Percentiles rank a stretch among this genome's conserved stretches.
These are phyloP conservation scores for Arabidopsis arenosa DNA, from an alignment of 345 rosid species.

Conservation along the genomic window DNA sequence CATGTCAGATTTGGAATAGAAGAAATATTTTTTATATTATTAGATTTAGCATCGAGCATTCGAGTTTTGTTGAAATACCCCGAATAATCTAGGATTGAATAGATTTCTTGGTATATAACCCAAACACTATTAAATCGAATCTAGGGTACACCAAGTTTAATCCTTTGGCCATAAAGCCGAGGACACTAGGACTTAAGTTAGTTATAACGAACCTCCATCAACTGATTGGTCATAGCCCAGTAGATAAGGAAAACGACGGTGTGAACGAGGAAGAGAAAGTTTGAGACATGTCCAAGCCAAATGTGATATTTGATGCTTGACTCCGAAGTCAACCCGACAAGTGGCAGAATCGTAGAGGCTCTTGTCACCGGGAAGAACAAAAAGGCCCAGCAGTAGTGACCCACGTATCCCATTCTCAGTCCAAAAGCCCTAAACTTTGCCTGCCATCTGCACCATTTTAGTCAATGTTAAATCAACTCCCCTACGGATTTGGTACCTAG, in stretches of 20 bases:
- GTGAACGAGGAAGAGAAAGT: constrained; percentile 51
- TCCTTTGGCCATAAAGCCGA: neutral
- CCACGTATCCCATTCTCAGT: constrained; percentile 59
- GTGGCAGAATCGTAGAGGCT: constrained; percentile 63
- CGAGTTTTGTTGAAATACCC: neutral
- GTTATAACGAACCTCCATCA: constrained; percentile 47
- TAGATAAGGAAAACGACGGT: constrained; percentile 56
- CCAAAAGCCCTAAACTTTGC: constrained; percentile 62
- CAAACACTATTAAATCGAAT: neutral
- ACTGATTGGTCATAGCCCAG: constrained; percentile 58
- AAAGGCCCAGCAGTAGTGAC: constrained; percentile 74
- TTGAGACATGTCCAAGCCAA: constrained; percentile 76
- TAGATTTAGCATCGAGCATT: neutral
- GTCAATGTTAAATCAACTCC: neutral
- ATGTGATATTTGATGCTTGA: constrained; percentile 75
- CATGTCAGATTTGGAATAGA: neutral
- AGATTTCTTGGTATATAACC: neutral
- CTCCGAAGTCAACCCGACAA: constrained; percentile 67
- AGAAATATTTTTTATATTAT: neutral
- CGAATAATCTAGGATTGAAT: too few relatives aligned
- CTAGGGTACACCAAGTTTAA: neutral
- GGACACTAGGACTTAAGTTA: neutral
- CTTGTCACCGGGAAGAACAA: constrained; percentile 72
- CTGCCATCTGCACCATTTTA: constrained; percentile 55
- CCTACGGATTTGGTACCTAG: neutral